phyloP scores from a whole-genome alignment of 306 rosid species.

The Medicago lupulina region DNA sequence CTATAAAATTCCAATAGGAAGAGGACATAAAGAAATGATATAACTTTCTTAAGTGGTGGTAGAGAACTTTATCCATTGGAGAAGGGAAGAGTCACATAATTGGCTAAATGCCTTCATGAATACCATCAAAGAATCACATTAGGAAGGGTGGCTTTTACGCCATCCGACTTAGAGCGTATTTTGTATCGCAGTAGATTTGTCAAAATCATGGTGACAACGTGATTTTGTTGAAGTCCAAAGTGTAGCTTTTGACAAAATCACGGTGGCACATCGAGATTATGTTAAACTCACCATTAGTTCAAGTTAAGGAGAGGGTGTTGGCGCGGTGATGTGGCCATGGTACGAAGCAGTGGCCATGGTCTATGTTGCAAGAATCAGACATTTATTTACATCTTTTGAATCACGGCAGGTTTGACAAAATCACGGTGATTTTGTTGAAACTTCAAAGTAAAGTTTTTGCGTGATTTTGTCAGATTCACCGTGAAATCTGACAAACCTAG shows the following conservation, averaged over 20 bases:
- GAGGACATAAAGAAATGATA: conserved; percentile 65
- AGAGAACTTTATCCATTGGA: conserved; percentile 51
- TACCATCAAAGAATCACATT: conserved; percentile 36
- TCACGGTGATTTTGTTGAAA: not conserved
- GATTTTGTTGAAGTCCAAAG: not conserved
- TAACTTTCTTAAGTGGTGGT: conserved; percentile 44
- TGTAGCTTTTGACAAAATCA: not conserved
- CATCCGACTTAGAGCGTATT: not conserved
- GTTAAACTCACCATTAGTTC: not conserved
- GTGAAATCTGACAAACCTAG: not conserved
- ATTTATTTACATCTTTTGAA: not conserved
- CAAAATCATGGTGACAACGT: not conserved
- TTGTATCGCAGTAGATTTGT: not conserved
- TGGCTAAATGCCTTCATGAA: conserved; percentile 47
- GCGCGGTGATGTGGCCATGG: not conserved
- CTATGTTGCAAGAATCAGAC: not conserved
- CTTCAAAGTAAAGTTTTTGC: not conserved
- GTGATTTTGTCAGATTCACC: not conserved
- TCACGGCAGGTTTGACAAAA: not conserved
- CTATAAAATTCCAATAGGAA: conserved; percentile 60
- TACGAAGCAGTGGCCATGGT: not conserved
- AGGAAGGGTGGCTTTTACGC: not conserved
- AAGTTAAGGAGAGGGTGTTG: not conserved
- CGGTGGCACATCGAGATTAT: not conserved
- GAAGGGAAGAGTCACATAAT: conserved; percentile 42